Evolutionary conservation across 2,329 filamentous ascomycete species (phyloP), one percentile per base, ranked within the genome.

Genomic region (Claviceps sp.): DNA sequence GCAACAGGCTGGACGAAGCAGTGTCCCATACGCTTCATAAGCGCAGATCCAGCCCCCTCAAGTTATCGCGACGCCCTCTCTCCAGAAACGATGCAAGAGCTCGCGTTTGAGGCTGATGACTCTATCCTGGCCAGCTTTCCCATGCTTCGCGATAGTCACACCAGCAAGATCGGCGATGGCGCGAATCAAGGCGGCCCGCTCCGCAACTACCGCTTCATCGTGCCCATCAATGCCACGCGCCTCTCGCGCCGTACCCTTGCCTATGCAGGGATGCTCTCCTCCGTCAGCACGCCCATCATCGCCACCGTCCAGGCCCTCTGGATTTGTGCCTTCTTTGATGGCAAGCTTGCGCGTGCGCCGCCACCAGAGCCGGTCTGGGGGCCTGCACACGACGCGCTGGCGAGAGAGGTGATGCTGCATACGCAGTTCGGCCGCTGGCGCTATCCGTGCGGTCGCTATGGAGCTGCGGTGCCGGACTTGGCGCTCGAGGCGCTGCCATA

Each of bases 371-470:
- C 40, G 16, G 40, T 18, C 40, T 16, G 40, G 40, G 37, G 37
- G n/a, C 37, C 9, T 11, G 22, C 34, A 14, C 47, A 79, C 2
- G 66, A 70, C 2, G 56, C 62, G 40, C 57, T 77, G 5, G 65
- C 62, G n/a, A 70, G 73, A 52, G 74, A 84, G 57, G 78, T 82
- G 0, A 74, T 82, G 46, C 67, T 89, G 24, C 73, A 84, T 59
- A 80, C 75, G 1, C 78, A 84, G 46, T 91, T 84, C 62, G 82
- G 82, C 1, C 78, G 74, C 54, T 83, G 82, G 76, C 74, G 85
- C n/a, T 85, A 85, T 56, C 79, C 82, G 1, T 75, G 70, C 2
- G 84, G 84, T 0, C 18, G 20, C 20, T 82, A 80, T 57, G 84
- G 84, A 0, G 71, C 69, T 18, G 73, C 71, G 60, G 70, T 76